phyloP scores from a whole-genome alignment of 2,329 filamentous ascomycete genomes.

The Fusarium transvaalense region DNA sequence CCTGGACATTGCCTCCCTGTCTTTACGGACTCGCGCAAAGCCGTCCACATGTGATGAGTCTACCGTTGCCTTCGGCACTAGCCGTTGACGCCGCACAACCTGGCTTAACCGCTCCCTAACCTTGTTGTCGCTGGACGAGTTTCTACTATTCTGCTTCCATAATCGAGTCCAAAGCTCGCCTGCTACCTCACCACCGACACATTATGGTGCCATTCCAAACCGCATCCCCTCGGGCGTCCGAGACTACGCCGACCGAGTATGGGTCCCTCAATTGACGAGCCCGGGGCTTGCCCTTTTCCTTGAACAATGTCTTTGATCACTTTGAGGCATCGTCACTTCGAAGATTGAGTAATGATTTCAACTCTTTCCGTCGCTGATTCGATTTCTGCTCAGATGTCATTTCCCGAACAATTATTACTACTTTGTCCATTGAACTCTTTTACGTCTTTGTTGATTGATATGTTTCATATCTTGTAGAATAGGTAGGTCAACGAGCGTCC shows the following conservation, averaged over 20 bases:
- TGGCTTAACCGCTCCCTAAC: background rate
- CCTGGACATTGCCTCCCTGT: conserved; percentile 1
- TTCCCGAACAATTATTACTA: conserved; percentile 3
- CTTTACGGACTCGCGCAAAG: background rate
- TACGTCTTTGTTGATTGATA: background rate
- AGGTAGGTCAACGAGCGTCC: conserved; percentile 20
- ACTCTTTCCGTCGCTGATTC: background rate
- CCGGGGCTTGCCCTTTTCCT: conserved; percentile 12
- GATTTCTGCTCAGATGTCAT: background rate
- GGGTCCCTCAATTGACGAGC: conserved; percentile 6
- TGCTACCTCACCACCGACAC: conserved; percentile 9
- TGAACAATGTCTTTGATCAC: conserved; percentile 1
- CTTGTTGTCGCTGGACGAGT: background rate
- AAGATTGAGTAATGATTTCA: background rate
- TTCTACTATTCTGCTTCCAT: conserved; percentile 6
- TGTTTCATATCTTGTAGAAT: conserved; percentile 2
- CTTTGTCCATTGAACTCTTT: background rate
- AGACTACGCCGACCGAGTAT: conserved; percentile 33
- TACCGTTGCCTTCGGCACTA: conserved; percentile 2
- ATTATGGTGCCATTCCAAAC: conserved; percentile 12
- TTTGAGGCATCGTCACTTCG: background rate
- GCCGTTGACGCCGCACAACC: conserved; percentile 7
- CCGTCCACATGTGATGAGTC: conserved; percentile 15
- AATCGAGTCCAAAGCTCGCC: conserved; percentile 4
- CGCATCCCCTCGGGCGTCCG: conserved; percentile 35